Evolutionary conservation across 805 yeast genomes (phyloP), one percentile per base, ranked within the genome.

Genomic region (Metschnikowia anglica): DNA sequence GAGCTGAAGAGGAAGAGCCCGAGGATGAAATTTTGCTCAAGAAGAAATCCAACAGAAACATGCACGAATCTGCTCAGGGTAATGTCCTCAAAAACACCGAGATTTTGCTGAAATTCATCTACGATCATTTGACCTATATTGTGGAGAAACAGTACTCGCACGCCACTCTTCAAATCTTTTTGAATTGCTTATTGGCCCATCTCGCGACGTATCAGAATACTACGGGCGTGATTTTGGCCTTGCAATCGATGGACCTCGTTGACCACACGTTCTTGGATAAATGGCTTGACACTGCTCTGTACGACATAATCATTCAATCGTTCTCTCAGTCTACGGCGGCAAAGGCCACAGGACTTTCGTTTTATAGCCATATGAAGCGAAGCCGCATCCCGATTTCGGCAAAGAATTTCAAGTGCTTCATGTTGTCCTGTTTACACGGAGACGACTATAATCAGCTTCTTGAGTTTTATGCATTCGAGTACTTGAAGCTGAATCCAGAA

Each of bases 181-280:
- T 70, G 21, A 67, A 68, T 43, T 67, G 74, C 41, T 20, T 68
- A 2, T 49, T 71, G 26, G 60, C 64, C 46, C 73, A 69, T 48
- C 46, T 68, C 17, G 55, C 54, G 24, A 37, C 60, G 15, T 58
- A 61, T 49, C 71, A 66, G 39, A 69, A 69, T 48, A 61, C 62
- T 34, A 52, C 68, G 2, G 73, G 66, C 0, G 44, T 61, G 3
- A 51, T 57, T 1, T 7, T 26, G 2, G 41, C 41, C 11, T 17
- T 42, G 20, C 24, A 35, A 9, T 4, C 17, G 38, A 42, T 42
- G 46, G 48, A 56, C 15, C 34, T 44, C 2, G 12, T 48, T 5
- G 53, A 63, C 34, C 39, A 49, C 2, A 31, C 43, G 2, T 50
- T 59, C 28, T 17, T 37, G 2, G 21, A 32, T 2, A 51, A 55